Evolutionary conservation across 768 basidiomycete genomes (phyloP), one percentile per base, ranked within the genome.

Genomic region (Hericium erinaceus): DNA sequence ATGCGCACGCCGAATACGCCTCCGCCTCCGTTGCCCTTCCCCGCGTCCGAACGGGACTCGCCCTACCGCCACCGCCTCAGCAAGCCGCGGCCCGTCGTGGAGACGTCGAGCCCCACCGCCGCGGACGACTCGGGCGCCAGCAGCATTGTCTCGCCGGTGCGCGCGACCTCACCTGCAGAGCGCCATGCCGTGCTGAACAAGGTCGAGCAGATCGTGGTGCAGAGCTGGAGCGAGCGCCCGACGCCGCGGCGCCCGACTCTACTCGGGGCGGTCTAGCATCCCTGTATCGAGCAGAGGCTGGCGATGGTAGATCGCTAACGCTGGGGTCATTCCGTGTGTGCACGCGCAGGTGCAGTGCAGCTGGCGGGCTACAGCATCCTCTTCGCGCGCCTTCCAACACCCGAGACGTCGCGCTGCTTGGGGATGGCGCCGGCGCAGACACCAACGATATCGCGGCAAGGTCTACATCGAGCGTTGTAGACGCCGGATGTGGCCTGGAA

Each of bases 181-280:
- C 60, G 67, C 22, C 59, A 65, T 58, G 54, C 60, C 1, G 69
- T 67, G 3, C 65, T 66, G 16, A 57, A 61, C 54, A 65, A 61
- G 37, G 70, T 72, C 38, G 67, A 65, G 24, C 65, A 65, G 56
- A 72, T 72, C 18, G 52, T 72, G 6, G 59, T 64, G 5, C 57
- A 60, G 13, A 65, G 69, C 56, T 68, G 67, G 48, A 67, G 69
- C 62, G 59, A 64, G 44, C 57, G 63, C 0, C 40, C 12, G 24
- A 52, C 33, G 18, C 57, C 55, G 5, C 39, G 16, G 5, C 65
- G 65, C 55, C 65, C 65, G 28, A 64, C 57, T 13, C 57, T 60
- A 48, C 63, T 66, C 51, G 66, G 65, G 1, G 63, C 64, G 10
- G 33, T 13, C 2, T 13, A 51, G 12, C 28, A 20, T 9, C 18